A percentile compares a stretch with the other conserved stretches of the same genome.
These are phyloP conservation scores for Apiospora saccharicola DNA, from an alignment of 2,329 filamentous ascomycete species.

Conservation along the genomic window DNA sequence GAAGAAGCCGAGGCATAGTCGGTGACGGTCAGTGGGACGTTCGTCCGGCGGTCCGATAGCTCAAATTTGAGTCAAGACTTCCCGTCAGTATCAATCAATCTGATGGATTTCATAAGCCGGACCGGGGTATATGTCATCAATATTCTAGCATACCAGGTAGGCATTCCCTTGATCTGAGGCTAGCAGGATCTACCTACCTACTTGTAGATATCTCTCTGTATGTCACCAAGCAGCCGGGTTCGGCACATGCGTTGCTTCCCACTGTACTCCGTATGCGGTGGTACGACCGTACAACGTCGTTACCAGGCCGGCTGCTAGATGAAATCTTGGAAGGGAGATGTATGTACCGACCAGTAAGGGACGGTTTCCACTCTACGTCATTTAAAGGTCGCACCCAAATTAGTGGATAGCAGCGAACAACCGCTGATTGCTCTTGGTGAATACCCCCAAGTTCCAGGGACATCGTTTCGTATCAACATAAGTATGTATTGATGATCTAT, in stretches of 20 bases:
- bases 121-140: neutral
- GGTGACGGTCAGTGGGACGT: constrained; percentile 6
- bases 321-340: neutral
- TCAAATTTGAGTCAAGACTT: neutral
- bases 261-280: neutral
- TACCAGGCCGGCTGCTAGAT: neutral
- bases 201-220: neutral
- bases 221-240: neutral
- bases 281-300: neutral
- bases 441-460: too few relatives aligned
- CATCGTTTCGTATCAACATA: neutral
- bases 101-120: neutral
- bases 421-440: neutral
- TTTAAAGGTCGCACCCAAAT: neutral
- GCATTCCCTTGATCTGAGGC: neutral
- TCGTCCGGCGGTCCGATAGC: constrained; percentile 3
- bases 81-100: too few relatives aligned
- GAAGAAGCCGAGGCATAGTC: constrained; percentile 4
- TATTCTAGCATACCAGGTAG: neutral
- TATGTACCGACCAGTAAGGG: neutral
- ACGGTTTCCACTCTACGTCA: constrained; percentile 11
- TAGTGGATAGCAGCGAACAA: neutral
- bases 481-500: neutral
- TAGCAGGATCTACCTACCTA: neutral
- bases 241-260: neutral